Percentiles rank a stretch among this genome's conserved stretches.
These are phyloP conservation scores for Paraphoma chrysanthemicola DNA, from an alignment of 2,329 filamentous ascomycete genomes.

Conservation along the genomic window DNA sequence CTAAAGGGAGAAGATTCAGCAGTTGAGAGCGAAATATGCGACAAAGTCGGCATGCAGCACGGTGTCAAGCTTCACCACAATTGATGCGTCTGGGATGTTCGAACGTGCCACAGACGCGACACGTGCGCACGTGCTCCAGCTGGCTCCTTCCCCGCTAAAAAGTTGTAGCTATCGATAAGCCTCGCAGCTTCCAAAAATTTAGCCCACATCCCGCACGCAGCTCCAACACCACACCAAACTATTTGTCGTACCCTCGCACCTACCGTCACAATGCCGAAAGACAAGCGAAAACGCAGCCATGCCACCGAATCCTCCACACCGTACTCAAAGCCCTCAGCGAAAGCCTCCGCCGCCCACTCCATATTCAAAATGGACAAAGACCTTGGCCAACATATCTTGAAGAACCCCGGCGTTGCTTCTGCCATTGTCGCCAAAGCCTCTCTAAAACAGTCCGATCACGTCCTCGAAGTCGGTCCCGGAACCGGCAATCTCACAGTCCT, in stretches of 20 bases:
- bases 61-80: background rate
- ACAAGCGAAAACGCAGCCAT: slow-evolving; percentile 46
- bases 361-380: slow-evolving; percentile 98
- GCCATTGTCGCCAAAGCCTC: slow-evolving; percentile 86
- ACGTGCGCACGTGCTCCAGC: background rate
- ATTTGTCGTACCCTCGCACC: slow-evolving; percentile 1
- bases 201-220: slow-evolving; percentile 15
- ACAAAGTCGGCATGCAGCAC: background rate
- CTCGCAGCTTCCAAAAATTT: slow-evolving; percentile 28
- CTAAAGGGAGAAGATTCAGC: background rate
- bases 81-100: background rate
- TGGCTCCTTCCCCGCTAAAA: slow-evolving; percentile 7
- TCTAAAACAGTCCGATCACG: slow-evolving; percentile 84
- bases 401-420: slow-evolving; percentile 85
- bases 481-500: slow-evolving; percentile 88
- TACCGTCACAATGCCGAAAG: slow-evolving; percentile 54
- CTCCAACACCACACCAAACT: slow-evolving; percentile 4
- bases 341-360: slow-evolving; percentile 69
- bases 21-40: background rate
- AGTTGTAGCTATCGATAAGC: slow-evolving; percentile 27
- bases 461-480: slow-evolving; percentile 91
- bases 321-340: slow-evolving; percentile 54
- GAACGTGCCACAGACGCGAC: slow-evolving; percentile 3
- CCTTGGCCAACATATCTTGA: slow-evolving; percentile 89
- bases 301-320: slow-evolving; percentile 48